phyloP scores from a whole-genome alignment of 805 yeast genomes.

The Brettanomyces sp. region DNA sequence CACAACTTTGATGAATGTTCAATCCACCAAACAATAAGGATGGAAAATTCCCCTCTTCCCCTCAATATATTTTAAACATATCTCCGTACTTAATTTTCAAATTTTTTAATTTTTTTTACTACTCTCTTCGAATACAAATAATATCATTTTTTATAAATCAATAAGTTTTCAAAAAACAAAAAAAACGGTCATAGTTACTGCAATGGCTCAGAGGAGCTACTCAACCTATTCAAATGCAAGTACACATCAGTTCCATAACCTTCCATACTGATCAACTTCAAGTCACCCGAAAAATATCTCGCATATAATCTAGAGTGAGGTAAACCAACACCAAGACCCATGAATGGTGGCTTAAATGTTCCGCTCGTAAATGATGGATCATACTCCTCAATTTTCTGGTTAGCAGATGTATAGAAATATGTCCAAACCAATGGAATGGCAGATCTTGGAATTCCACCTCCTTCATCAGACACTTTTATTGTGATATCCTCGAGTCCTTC shows the following conservation, averaged over 20 bases:
- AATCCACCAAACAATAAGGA: too few species aligned
- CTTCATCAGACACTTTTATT: conserved; percentile 84
- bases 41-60: too few species aligned
- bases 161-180: background rate
- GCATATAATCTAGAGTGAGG: conserved; percentile 83
- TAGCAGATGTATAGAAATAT: conserved; percentile 81
- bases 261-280: conserved; percentile 82
- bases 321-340: conserved; percentile 88
- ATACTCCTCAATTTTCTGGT: conserved; percentile 42
- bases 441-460: conserved; percentile 85
- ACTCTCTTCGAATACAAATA: too few species aligned
- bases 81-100: too few species aligned
- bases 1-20: too few species aligned
- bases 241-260: conserved; percentile 93
- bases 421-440: conserved; percentile 86
- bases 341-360: conserved; percentile 67
- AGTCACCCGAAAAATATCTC: conserved; percentile 84
- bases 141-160: background rate
- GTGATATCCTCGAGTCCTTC: conserved; percentile 89
- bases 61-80: too few species aligned
- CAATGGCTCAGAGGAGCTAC: conserved; percentile 63
- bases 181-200: conserved; percentile 21
- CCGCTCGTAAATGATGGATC: conserved; percentile 18
- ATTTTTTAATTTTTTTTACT: too few species aligned
- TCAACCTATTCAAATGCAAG: conserved; percentile 71